Evolutionary conservation across 129 eudicot genomes (phyloP).

Genomic region (Apium graveolens): DNA sequence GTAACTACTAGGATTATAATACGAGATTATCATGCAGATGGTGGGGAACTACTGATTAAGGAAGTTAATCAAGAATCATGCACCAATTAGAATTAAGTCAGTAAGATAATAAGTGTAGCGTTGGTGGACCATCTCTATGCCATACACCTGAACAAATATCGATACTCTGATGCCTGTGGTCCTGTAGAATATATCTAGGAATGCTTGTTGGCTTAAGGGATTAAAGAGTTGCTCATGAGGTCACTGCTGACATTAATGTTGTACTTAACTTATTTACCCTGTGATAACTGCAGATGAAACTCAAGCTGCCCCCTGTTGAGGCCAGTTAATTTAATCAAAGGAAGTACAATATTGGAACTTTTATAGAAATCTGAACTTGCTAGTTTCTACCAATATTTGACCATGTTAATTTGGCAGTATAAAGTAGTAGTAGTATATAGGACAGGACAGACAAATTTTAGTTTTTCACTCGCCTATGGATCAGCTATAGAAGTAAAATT

Average conservation of each 20-base stretch:
- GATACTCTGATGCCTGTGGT: neutral
- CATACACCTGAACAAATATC: neutral
- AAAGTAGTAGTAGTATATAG: neutral
- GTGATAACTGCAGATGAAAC: neutral
- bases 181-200: too few relatives aligned
- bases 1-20: neutral
- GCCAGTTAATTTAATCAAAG: neutral
- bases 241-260: constrained; percentile 1
- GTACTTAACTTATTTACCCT: neutral
- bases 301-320: neutral
- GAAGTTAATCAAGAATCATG: neutral
- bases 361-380: neutral
- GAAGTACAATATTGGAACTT: neutral
- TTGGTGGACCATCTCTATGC: constrained; percentile 5
- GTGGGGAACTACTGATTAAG: neutral
- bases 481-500: neutral
- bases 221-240: neutral
- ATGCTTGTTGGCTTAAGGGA: neutral
- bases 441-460: neutral
- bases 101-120: neutral
- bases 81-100: neutral
- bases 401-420: neutral
- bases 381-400: neutral
- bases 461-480: neutral
- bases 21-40: neutral